Base-by-base conservation (phyloP, 73 alveolate species). In the Breviolum minutum region DNA sequence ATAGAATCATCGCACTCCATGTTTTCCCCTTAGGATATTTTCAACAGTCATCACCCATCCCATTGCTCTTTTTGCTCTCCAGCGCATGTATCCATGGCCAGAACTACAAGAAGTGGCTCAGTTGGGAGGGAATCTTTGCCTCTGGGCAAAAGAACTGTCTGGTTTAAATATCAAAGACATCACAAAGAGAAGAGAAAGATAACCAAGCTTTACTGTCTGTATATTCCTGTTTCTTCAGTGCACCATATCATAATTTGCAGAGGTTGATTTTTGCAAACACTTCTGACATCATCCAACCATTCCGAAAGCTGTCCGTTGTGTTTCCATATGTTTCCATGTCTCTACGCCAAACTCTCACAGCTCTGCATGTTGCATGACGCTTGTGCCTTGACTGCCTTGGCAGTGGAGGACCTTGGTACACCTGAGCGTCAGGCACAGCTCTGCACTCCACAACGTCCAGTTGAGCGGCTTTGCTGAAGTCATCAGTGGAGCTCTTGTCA, bases 101-200 rank as follows among this genome's bases (percentile, higher is more conserved):
- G 80, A 27, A n/a, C 94, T 86, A 86, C 94, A 86, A 27, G 94
- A 86, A 86, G 64, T 63, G 26, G 94, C 94, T 63, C 94, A 61
- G 79, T 86, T 79, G 94, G 63, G 94, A 86, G 27, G 94, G 94
- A 63, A 11, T 77, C 94, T 63, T 86, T 63, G 79, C 94, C 94
- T 86, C n/a, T 9, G 92, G 54, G 54, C 54, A 40, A 40, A 40
- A 40, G 54, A 40, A 40, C 54, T 40, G 54, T 40, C 5, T 40
- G 54, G 54, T 40, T 40, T 40, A 40, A 40, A 40, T 40, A 40
- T 40, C 3, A 40, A 40, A 40, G 54, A 40, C 54, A 40, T 40
- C 54, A 40, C 54, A 40, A 2, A 40, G 54, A 40, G 54, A 3
- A 40, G 54, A 40, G 54, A 40, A 40, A 40, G 3, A 40, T 3